Percentiles rank a stretch among this genome's conserved stretches.
phyloP scores from a whole-genome alignment of 2,329 filamentous ascomycete genomes.

The Neonectria ditissima region DNA sequence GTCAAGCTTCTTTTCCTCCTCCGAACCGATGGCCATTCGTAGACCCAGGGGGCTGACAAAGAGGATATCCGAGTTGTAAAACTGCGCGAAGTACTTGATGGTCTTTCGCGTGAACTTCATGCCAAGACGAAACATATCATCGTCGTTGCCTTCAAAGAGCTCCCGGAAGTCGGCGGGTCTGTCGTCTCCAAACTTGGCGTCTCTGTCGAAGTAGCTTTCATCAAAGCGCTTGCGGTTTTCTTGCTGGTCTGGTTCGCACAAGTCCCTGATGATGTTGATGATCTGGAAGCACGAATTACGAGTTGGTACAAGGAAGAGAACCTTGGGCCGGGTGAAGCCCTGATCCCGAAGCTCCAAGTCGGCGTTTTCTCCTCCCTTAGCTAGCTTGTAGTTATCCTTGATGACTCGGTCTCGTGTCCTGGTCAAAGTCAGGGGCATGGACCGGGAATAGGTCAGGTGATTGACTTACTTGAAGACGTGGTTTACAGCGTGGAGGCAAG shows the following conservation, averaged over 20 bases:
- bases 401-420: constrained; percentile 89
- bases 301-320: constrained; percentile 90
- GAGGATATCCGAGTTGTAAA: constrained; percentile 97
- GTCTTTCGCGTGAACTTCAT: constrained; percentile 97
- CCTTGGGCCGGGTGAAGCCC: constrained; percentile 94
- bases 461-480: constrained; percentile 82
- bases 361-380: constrained; percentile 71
- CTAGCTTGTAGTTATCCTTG: constrained; percentile 88
- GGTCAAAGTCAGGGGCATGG: constrained; percentile 29
- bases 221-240: constrained; percentile 95
- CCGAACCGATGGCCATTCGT: constrained; percentile 88
- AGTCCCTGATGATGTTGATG: constrained; percentile 78
- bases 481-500: constrained; percentile 87
- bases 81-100: constrained; percentile 92
- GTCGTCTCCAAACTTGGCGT: constrained; percentile 73
- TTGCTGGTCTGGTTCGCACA: constrained; percentile 88
- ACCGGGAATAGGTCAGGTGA: neutral
- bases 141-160: constrained; percentile 93
- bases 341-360: constrained; percentile 88
- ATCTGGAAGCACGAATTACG: constrained; percentile 85
- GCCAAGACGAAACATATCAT: constrained; percentile 97
- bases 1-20: constrained; percentile 74
- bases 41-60: constrained; percentile 91
- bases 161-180: constrained; percentile 90
- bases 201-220: constrained; percentile 79